Evolutionary conservation across 257 asterid genomes (phyloP), one percentile per base, ranked within the genome.

Genomic region (Echium plantagineum): DNA sequence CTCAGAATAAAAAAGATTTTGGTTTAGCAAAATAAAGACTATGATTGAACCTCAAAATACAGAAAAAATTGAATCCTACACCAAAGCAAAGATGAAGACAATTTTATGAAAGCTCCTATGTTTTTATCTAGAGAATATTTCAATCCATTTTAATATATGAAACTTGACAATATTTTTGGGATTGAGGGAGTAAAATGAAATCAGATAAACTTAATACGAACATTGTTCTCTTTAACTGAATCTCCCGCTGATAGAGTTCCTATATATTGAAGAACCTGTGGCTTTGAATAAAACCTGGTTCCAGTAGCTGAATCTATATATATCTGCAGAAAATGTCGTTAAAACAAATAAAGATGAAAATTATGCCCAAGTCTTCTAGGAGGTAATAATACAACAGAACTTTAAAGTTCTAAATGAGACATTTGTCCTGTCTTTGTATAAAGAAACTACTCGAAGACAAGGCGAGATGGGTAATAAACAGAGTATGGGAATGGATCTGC

Each of bases 221-320:
- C 3, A 70, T 79, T 78, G 28, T 63, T 63, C 17, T 17, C 3
- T 24, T 58, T 58, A 65, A 70, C 60, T 61, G 48, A 58, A 42
- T 31, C 70, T 65, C 66, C 67, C 60, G 63, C 15, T 63, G 69
- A 47, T 42, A 42, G 15, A 42, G 48, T 42, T 57, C 65, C 62
- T 71, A 87, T 67, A 69, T 82, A 79, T 74, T 63, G 69, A 52
- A 67, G 28, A 48, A 82, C 85, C 59, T 80, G 67, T 55, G 75
- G 69, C 78, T 73, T 78, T 20, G 95, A 82, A 72, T 80, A 78
- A 63, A 77, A 78, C 73, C 61, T 82, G 73, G 17, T 67, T 59
- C 84, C 86, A 61, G 83, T 66, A 46, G 75, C 67, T 62, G 67
- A 68, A 28, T 83, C 84, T 55, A 67, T 68, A 71, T 84, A 87